phyloP scores from a whole-genome alignment of 495 filamentous ascomycete species.

The Aspergillus carlsbadensis region DNA sequence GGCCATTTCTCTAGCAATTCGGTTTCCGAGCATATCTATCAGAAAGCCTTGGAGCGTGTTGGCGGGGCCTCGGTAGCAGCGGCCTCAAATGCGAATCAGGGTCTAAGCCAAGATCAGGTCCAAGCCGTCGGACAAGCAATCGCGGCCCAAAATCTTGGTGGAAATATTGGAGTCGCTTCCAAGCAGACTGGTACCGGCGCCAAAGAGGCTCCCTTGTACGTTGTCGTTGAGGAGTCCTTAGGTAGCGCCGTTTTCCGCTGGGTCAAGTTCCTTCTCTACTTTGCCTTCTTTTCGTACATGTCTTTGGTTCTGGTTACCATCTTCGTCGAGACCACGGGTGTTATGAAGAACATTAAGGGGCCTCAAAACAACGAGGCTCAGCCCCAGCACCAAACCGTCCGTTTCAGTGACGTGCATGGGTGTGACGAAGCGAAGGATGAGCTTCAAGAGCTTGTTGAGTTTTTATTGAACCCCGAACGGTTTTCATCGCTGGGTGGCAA shows the following conservation, averaged over 20 bases:
- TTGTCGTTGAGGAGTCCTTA: slow-evolving; percentile 91
- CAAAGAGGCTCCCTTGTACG: slow-evolving; percentile 81
- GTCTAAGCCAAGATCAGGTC: slow-evolving; percentile 61
- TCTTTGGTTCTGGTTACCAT: slow-evolving; percentile 73
- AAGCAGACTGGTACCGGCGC: slow-evolving; percentile 58
- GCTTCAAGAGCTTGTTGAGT: slow-evolving; percentile 94
- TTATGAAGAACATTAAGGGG: slow-evolving; percentile 74
- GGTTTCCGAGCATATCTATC: slow-evolving; percentile 69
- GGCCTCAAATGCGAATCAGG: slow-evolving; percentile 32
- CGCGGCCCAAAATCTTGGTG: slow-evolving; percentile 69
- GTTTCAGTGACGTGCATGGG: slow-evolving; percentile 93
- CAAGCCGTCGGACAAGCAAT: slow-evolving; percentile 87
- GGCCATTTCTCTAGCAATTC: slow-evolving; percentile 78
- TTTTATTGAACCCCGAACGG: slow-evolving; percentile 84
- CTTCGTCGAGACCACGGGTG: slow-evolving; percentile 71
- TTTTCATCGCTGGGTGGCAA: slow-evolving; percentile 93
- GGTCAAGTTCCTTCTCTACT: slow-evolving; percentile 81
- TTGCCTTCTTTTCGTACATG: slow-evolving; percentile 72
- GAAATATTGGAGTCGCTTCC: slow-evolving; percentile 51
- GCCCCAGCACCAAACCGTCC: slow-evolving; percentile 82
- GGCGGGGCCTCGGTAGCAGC: slow-evolving; percentile 52
- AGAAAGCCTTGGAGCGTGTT: slow-evolving; percentile 67
- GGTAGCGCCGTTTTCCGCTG: slow-evolving; percentile 80
- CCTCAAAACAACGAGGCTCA: slow-evolving; percentile 76
- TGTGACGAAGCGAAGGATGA: slow-evolving; percentile 99